Conservation (phyloP, 306 rosid genomes). For the Prunus mume region DNA sequence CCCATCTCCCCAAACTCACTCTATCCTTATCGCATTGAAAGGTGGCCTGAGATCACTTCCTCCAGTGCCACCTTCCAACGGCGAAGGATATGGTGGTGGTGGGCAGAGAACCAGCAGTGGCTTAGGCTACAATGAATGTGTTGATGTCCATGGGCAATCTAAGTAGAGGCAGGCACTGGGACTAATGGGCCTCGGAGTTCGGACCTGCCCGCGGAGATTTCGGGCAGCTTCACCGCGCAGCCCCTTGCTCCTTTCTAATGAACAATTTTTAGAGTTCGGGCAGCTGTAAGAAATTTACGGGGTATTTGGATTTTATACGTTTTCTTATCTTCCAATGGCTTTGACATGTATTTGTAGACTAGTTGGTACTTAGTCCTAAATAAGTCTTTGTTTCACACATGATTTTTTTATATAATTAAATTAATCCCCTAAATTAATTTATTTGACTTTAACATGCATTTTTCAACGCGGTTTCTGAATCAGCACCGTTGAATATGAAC, state of each 20-base stretch:
- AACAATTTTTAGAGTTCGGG: background rate
- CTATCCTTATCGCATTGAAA: constrained; percentile 24
- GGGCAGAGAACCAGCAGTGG: background rate
- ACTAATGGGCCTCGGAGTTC: constrained; percentile 33
- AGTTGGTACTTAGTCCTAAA: background rate
- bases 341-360: background rate
- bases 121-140: background rate
- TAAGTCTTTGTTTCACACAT: constrained; percentile 4
- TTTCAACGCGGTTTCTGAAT: background rate
- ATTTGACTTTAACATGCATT: background rate
- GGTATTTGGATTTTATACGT: background rate
- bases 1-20: constrained; percentile 55
- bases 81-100: constrained; percentile 4
- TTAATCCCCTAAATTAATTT: background rate
- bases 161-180: background rate
- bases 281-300: constrained; percentile 3
- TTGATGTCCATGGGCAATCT: background rate
- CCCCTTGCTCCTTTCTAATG: background rate
- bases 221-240: constrained; percentile 58
- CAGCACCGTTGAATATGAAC: background rate
- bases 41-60: background rate
- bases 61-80: constrained; percentile 50
- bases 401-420: background rate
- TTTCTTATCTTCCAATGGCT: background rate
- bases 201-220: constrained; percentile 53